These are phyloP conservation scores for Auxenochlorella pyrenoidosa DNA, from an alignment of 139 green algal genomes.

Conservation along the genomic window DNA sequence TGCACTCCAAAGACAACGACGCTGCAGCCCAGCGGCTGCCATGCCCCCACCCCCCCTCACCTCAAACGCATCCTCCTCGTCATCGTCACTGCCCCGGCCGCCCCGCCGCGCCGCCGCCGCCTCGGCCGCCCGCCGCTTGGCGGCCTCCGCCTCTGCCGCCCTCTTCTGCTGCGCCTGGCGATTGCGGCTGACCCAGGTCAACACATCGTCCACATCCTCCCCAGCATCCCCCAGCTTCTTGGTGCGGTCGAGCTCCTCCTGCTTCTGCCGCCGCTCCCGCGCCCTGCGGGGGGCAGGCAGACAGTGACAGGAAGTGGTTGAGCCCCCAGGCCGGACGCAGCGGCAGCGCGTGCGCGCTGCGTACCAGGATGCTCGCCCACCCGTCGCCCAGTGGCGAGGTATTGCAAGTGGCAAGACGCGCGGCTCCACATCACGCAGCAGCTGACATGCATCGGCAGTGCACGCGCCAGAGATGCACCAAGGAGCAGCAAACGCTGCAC, in stretches of 20 bases:
- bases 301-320: not conserved
- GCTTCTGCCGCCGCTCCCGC: constrained; percentile 38
- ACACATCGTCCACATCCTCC: constrained; percentile 73
- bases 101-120: constrained; percentile 35
- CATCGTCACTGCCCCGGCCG: not conserved
- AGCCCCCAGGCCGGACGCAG: not conserved
- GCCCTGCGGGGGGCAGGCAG: not conserved
- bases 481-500: too few relatives aligned
- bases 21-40: too few relatives aligned
- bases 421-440: too few relatives aligned
- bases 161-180: constrained; percentile 31
- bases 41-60: not conserved
- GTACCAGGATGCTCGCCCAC: not conserved
- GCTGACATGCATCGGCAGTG: too few relatives aligned
- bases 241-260: constrained; percentile 51
- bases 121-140: constrained; percentile 10
- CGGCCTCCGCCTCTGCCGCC: not conserved
- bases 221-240: constrained; percentile 69
- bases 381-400: not conserved
- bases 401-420: not conserved
- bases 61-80: constrained; percentile 52
- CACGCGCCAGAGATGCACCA: too few relatives aligned
- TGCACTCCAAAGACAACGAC: too few relatives aligned
- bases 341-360: not conserved
- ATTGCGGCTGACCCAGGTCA: constrained; percentile 75